Evolutionary conservation across 495 filamentous ascomycete species (phyloP), one percentile per base, ranked within the genome.

Genomic region (Trichoderma virens): DNA sequence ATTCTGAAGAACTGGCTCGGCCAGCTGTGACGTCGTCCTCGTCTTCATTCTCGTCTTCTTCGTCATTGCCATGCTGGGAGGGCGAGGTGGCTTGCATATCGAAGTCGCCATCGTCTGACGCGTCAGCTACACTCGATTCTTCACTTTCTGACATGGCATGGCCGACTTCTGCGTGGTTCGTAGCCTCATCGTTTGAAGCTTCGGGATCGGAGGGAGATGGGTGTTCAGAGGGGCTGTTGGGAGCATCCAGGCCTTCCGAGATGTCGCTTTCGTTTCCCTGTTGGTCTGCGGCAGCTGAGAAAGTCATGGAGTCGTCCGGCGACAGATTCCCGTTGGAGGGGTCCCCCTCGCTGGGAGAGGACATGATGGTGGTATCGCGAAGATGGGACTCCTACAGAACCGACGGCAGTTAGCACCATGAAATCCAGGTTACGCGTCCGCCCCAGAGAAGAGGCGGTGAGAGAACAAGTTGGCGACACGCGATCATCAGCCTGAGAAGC

Each of bases 91-190:
- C 85, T 63, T 88, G 86, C 72, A 85, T 82, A 67, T 86, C 86
- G 69, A 85, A 94, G 67, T 93, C 91, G 43, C 83, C 92, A 79
- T 94, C 90, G 59, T 91, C 89, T 59, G 85, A 90, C 65, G 85
- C 88, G 65, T 90, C 83, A 71, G 88, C 85, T 67, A 88, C 83
- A 68, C 87, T 86, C 27, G 78, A 76, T n/a, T 74, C 74, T 70
- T 51, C 69, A 62, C 59, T 75, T 67, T 62, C 66, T 35, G 71
- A 70, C 20, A 70, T 65, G 68, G 83, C 86, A 63, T 79, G 89
- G 31, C 88, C 90, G 59, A 83, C 88, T 76, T 90, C 86, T 64
- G 86, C 84, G 64, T 84, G 87, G 68, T 83, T 85, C 64, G 83
- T 68, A 20, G 71, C 73, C 66, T 73, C 81, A 73, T 83, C 83